Evolutionary conservation across 2,329 filamentous ascomycete species (phyloP).

Genomic region (Fusarium chlamydosporum): DNA sequence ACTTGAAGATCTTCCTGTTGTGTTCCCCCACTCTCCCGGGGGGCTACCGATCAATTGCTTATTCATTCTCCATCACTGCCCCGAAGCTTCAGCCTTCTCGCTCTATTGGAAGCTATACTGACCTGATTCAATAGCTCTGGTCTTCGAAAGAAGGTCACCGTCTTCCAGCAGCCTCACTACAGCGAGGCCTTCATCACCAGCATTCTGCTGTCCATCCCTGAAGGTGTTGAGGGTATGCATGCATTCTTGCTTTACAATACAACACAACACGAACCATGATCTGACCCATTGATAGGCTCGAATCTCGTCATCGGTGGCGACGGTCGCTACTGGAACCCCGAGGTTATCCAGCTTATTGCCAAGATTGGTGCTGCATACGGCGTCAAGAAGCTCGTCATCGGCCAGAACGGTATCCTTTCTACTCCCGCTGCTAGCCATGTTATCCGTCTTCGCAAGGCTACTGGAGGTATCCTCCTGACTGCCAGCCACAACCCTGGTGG

Average conservation of each 20-base stretch:
- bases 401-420: slow-evolving; percentile 95
- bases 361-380: slow-evolving; percentile 98
- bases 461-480: slow-evolving; percentile 95
- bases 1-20: slow-evolving; percentile 16
- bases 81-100: neutral
- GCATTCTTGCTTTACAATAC: neutral
- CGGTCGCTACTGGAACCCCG: slow-evolving; percentile 96
- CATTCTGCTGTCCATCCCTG: slow-evolving; percentile 95
- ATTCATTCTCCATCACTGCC: neutral
- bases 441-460: slow-evolving; percentile 94
- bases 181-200: slow-evolving; percentile 95
- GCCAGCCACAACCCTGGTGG: slow-evolving; percentile 98
- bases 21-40: slow-evolving; percentile 24
- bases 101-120: slow-evolving; percentile 19
- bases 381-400: slow-evolving; percentile 98
- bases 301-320: slow-evolving; percentile 98
- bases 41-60: slow-evolving; percentile 16
- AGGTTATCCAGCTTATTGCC: slow-evolving; percentile 95
- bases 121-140: slow-evolving; percentile 76
- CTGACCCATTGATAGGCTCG: slow-evolving; percentile 62
- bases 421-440: slow-evolving; percentile 96
- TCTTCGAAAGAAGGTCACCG: slow-evolving; percentile 98
- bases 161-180: slow-evolving; percentile 96
- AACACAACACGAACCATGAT: slow-evolving; percentile 36
- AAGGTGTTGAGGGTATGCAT: slow-evolving; percentile 81